Percentiles rank a stretch among this genome's conserved stretches.
Conservation (phyloP, 2,329 filamentous ascomycete species). For the Sporothrix euskadiensis region DNA sequence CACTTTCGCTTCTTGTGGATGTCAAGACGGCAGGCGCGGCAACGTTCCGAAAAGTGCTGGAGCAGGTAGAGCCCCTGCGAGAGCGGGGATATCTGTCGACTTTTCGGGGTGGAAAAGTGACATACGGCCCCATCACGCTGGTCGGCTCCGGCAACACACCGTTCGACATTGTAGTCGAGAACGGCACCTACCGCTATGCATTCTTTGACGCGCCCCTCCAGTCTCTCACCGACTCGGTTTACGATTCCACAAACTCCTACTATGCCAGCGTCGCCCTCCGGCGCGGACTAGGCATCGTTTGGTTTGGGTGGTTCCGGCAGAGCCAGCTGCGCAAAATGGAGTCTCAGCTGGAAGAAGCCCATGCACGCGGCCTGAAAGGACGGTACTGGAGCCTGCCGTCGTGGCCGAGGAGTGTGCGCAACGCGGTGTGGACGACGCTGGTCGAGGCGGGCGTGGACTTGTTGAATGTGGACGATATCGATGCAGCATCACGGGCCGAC, state of each 20-base stretch:
- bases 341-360: slow-evolving; percentile 52
- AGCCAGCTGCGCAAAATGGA: slow-evolving; percentile 48
- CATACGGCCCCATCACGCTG: slow-evolving; percentile 62
- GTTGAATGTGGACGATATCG: slow-evolving; percentile 62
- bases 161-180: slow-evolving; percentile 56
- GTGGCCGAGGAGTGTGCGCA: slow-evolving; percentile 60
- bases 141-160: slow-evolving; percentile 67
- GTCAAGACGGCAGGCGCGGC: slow-evolving; percentile 60
- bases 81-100: slow-evolving; percentile 58
- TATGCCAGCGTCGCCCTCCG: slow-evolving; percentile 64
- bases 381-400: slow-evolving; percentile 65
- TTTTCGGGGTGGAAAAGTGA: slow-evolving; percentile 52
- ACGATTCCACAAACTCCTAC: slow-evolving; percentile 60
- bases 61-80: slow-evolving; percentile 60
- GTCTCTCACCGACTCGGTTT: slow-evolving; percentile 42
- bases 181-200: slow-evolving; percentile 57
- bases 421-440: slow-evolving; percentile 59
- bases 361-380: slow-evolving; percentile 55
- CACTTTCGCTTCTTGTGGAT: slow-evolving; percentile 66
- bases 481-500: slow-evolving; percentile 28
- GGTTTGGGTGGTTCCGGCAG: slow-evolving; percentile 47
- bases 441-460: slow-evolving; percentile 60
- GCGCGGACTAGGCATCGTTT: slow-evolving; percentile 53
- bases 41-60: slow-evolving; percentile 55
- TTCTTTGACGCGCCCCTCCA: slow-evolving; percentile 68